Evolutionary conservation across 805 yeast species (phyloP).

Genomic region (Ogataea pini): DNA sequence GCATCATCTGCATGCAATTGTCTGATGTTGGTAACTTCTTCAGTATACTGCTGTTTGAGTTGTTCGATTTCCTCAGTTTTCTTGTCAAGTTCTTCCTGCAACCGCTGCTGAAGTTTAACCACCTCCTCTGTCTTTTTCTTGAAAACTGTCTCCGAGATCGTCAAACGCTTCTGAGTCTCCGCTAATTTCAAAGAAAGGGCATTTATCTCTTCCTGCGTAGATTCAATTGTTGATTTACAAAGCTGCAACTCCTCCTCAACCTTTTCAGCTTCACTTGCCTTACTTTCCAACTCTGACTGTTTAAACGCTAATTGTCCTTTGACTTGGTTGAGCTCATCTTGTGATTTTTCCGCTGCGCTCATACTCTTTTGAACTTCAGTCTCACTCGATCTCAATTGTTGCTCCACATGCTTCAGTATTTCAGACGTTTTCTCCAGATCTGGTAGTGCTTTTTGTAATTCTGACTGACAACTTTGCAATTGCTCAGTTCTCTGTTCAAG

Average conservation of each 20-base stretch:
- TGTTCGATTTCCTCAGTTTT: not conserved
- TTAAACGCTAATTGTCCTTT: not conserved
- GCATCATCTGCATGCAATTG: too few species aligned
- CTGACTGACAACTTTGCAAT: not conserved
- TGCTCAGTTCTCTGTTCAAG: not conserved
- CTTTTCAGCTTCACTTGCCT: not conserved
- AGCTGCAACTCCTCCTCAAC: not conserved
- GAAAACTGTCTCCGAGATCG: not conserved
- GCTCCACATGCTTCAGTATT: not conserved
- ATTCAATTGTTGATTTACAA: not conserved
- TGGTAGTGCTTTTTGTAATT: not conserved
- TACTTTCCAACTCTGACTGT: not conserved
- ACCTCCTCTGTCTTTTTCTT: not conserved
- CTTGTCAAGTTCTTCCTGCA: constrained; percentile 1
- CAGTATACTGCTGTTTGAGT: not conserved
- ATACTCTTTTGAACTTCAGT: not conserved
- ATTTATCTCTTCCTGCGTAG: not conserved
- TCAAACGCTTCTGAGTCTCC: not conserved
- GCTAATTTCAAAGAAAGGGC: not conserved
- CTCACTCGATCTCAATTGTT: not conserved
- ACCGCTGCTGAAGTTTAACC: not conserved
- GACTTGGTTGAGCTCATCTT: not conserved
- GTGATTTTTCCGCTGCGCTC: not conserved
- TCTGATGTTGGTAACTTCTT: constrained; percentile 9
- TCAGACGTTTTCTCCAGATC: not conserved